Evolutionary conservation across 768 basidiomycete species (phyloP).

Genomic region (Aureoboletus auriporus): DNA sequence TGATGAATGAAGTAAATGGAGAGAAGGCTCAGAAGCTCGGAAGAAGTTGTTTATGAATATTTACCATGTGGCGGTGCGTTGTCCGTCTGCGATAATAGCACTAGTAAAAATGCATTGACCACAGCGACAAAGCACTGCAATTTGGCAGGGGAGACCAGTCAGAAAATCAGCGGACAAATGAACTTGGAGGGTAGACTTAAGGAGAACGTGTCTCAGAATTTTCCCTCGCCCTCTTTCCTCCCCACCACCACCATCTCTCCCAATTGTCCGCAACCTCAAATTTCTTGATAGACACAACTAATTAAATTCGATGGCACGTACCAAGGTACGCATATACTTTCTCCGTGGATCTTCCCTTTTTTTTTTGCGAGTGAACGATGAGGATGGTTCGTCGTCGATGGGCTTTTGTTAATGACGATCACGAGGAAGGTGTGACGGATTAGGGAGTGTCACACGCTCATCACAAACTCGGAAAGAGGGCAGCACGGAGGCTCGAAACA

Average conservation of each 20-base stretch:
- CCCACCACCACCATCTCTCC: constrained; percentile 17
- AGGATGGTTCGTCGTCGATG: constrained; percentile 5
- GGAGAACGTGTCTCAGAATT: not conserved
- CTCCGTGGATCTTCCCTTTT: not conserved
- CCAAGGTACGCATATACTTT: constrained; percentile 38
- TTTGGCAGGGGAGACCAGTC: constrained; percentile 11
- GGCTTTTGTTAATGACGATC: not conserved
- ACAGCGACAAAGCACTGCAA: constrained; percentile 22
- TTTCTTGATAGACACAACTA: not conserved
- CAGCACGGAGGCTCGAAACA: constrained; percentile 25
- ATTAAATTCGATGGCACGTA: constrained; percentile 58
- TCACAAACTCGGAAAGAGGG: constrained; percentile 14
- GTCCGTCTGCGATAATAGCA: not conserved
- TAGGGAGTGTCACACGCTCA: constrained; percentile 8
- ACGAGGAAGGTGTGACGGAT: constrained; percentile 3
- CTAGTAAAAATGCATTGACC: constrained; percentile 18
- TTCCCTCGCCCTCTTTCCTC: constrained; percentile 12
- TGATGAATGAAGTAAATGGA: too few relatives aligned
- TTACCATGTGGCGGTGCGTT: constrained; percentile 18
- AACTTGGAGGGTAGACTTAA: constrained; percentile 12
- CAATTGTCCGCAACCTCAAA: not conserved
- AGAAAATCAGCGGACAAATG: constrained; percentile 4
- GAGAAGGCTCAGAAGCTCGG: too few relatives aligned
- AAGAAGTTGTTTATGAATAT: constrained; percentile 9
- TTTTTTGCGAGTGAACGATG: not conserved